Evolutionary conservation across 2,329 filamentous ascomycete species (phyloP).

Genomic region (Alternaria atra): DNA sequence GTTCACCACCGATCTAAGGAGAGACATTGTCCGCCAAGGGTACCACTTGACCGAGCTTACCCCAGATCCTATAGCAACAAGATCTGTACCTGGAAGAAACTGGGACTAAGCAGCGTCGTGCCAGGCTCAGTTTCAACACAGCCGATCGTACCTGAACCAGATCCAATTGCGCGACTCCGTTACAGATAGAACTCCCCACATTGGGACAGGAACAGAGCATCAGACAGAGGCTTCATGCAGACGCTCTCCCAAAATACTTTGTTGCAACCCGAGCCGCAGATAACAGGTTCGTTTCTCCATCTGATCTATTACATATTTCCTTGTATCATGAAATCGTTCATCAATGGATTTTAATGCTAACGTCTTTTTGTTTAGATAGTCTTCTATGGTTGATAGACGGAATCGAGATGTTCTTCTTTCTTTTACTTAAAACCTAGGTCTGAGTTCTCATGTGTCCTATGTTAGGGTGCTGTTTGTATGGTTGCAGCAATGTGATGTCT

Average conservation of each 20-base stretch:
- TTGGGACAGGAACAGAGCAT: too few species aligned
- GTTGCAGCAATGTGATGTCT: too few species aligned
- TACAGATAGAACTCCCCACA: too few species aligned
- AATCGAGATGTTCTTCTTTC: constrained; percentile 44
- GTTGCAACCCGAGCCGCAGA: constrained; percentile 68
- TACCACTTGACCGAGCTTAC: constrained; percentile 59
- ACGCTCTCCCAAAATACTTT: constrained; percentile 92
- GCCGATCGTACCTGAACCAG: constrained; percentile 80
- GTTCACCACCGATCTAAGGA: constrained; percentile 41
- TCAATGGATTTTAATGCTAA: constrained; percentile 17
- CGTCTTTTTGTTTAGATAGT: constrained; percentile 16
- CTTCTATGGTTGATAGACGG: constrained; percentile 51
- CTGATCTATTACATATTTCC: constrained; percentile 1
- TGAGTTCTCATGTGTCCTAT: too few species aligned
- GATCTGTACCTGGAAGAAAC: constrained; percentile 56
- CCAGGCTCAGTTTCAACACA: constrained; percentile 96
- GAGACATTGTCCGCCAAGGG: constrained; percentile 55
- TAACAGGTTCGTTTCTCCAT: constrained; percentile 25
- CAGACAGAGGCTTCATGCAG: constrained; percentile 83
- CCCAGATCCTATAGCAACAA: constrained; percentile 69
- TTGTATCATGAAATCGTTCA: constrained; percentile 50
- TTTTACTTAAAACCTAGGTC: too few species aligned
- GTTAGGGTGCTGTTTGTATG: too few species aligned
- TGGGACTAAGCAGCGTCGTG: constrained; percentile 37
- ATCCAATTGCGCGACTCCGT: constrained; percentile 67